These are phyloP conservation scores for Volvox reticuliferus DNA, from an alignment of 139 green algal genomes.

Conservation along the genomic window DNA sequence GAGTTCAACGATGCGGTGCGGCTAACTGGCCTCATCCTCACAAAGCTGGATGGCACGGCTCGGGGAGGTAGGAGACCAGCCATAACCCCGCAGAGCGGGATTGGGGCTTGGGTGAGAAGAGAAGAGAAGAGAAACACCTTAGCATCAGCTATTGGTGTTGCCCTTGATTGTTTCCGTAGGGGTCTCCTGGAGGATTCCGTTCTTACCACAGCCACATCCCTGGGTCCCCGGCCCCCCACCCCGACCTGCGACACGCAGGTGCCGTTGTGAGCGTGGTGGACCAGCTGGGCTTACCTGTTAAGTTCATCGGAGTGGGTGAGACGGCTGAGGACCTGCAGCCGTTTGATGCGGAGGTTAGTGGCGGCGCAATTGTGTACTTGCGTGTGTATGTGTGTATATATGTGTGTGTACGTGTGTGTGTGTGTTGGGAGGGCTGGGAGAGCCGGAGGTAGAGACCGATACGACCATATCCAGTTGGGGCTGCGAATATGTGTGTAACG, in stretches of 20 bases:
- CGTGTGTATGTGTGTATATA: not conserved
- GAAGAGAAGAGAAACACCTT: no score
- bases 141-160: no score
- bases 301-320: constrained; percentile 98
- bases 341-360: constrained; percentile 82
- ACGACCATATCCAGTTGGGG: not conserved
- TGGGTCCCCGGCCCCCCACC: no score
- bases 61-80: constrained; percentile 70
- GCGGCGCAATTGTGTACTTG: not conserved
- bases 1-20: constrained; percentile 93
- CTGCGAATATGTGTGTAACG: not conserved
- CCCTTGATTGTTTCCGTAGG: no score
- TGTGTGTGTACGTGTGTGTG: not conserved
- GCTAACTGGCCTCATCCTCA: constrained; percentile 95
- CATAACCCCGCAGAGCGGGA: no score
- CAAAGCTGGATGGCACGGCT: constrained; percentile 97
- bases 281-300: constrained; percentile 94
- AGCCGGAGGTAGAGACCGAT: not conserved
- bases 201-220: no score
- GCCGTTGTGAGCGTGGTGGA: constrained; percentile 91
- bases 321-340: constrained; percentile 94
- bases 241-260: constrained; percentile 30
- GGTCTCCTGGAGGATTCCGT: no score
- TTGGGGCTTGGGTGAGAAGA: no score
- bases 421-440: not conserved